Percentiles rank a stretch among this genome's conserved stretches.
These are phyloP conservation scores for Fomitopsis pinicola DNA, from an alignment of 1,284 basidiomycete genomes.

Conservation along the genomic window DNA sequence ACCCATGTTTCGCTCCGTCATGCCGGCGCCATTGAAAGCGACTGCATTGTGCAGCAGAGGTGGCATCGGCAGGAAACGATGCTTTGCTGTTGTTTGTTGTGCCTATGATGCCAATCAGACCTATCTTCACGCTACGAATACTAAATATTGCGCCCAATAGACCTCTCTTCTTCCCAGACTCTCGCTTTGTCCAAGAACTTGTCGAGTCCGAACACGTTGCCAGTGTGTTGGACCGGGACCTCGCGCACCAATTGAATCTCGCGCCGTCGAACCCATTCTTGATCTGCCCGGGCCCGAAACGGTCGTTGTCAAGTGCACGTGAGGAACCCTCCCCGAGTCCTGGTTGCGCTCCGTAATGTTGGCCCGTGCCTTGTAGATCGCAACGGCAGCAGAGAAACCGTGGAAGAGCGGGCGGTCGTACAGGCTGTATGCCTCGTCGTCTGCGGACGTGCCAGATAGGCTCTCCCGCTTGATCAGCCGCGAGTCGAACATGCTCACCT, in stretches of 20 bases:
- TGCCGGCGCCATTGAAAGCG: no score
- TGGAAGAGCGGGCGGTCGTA: constrained; percentile 97
- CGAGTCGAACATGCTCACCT: constrained; percentile 96
- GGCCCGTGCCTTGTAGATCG: constrained; percentile 93
- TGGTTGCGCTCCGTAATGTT: constrained; percentile 83
- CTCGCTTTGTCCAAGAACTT: constrained; percentile 97
- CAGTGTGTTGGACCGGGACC: constrained; percentile 95
- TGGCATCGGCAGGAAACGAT: no score
- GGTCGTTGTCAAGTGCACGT: constrained; percentile 87
- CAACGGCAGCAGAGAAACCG: constrained; percentile 92
- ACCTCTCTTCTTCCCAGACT: constrained; percentile 90
- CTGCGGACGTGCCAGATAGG: constrained; percentile 77
- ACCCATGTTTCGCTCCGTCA: no score
- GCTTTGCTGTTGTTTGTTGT: no score
- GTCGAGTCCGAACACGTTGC: constrained; percentile 97
- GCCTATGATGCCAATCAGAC: no score
- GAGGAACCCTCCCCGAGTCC: constrained; percentile 91
- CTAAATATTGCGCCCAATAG: no score
- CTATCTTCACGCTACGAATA: no score
- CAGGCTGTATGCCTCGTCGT: constrained; percentile 90
- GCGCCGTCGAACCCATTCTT: constrained; percentile 88
- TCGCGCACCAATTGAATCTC: constrained; percentile 77
- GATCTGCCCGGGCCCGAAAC: constrained; percentile 89
- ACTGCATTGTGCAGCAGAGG: no score
- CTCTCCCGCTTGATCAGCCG: constrained; percentile 97